These are phyloP conservation scores for Quercus aquifolioides DNA, from an alignment of 306 rosid species.

Conservation along the genomic window DNA sequence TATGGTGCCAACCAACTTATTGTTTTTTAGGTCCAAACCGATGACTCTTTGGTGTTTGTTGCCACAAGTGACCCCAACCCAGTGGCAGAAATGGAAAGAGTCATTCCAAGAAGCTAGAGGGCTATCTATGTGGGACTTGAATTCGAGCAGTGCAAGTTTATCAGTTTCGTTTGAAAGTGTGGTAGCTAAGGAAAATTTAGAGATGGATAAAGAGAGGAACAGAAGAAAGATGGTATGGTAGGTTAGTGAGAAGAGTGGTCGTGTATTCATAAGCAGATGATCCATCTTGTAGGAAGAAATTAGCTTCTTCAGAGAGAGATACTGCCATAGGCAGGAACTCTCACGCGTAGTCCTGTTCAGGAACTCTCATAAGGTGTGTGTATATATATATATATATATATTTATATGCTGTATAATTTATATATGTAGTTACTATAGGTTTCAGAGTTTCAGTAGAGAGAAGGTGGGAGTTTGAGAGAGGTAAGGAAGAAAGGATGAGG, in stretches of 20 bases:
- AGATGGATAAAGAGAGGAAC: neutral
- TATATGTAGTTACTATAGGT: too few relatives aligned
- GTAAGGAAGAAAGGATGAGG: too few relatives aligned
- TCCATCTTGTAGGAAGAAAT: neutral
- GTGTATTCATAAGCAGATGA: neutral
- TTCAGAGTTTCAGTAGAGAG: too few relatives aligned
- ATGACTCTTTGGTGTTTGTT: conserved; percentile 8
- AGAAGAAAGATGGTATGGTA: too few relatives aligned
- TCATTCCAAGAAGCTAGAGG: conserved; percentile 6
- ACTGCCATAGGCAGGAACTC: too few relatives aligned
- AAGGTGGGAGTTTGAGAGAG: too few relatives aligned
- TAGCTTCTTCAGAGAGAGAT: too few relatives aligned
- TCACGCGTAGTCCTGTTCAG: too few relatives aligned
- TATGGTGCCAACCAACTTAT: neutral
- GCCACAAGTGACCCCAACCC: conserved; percentile 15
- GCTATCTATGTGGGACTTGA: conserved; percentile 2
- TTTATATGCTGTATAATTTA: too few relatives aligned
- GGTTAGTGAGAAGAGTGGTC: neutral
- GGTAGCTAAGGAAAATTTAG: neutral
- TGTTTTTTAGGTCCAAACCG: neutral
- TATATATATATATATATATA: too few relatives aligned
- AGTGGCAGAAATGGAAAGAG: conserved; percentile 9
- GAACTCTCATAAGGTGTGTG: too few relatives aligned
- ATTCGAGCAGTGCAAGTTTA: neutral
- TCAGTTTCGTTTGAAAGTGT: neutral